These are phyloP conservation scores for Vinca minor DNA, from an alignment of 257 asterid species.

Conservation along the genomic window DNA sequence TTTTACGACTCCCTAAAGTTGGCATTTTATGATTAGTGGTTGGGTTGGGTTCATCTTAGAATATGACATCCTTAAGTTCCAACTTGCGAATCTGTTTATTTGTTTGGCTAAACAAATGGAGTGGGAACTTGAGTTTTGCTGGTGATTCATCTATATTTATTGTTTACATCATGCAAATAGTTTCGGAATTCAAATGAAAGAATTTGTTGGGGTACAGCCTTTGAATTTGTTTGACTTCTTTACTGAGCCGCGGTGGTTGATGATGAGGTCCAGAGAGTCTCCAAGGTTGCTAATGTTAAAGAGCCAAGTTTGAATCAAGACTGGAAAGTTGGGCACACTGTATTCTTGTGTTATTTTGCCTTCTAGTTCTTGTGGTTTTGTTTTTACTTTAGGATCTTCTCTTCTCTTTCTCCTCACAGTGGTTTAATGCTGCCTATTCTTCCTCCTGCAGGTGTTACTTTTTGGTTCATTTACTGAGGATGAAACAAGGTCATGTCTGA, in stretches of 20 bases:
- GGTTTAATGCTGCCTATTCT: background rate
- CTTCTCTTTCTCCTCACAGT: background rate
- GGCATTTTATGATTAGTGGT: background rate
- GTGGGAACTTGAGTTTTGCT: background rate
- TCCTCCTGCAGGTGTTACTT: conserved; percentile 43
- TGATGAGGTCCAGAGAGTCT: background rate
- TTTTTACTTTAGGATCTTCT: background rate
- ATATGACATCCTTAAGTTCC: background rate
- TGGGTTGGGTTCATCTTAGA: background rate
- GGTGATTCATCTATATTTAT: background rate
- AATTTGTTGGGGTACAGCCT: background rate
- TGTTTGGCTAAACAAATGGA: background rate
- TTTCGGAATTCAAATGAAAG: background rate
- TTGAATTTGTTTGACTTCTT: background rate
- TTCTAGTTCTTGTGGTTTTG: background rate
- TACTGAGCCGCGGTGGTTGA: background rate
- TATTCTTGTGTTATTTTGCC: background rate
- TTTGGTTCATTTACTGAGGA: conserved; percentile 93
- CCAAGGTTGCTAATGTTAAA: background rate
- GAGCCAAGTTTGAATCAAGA: background rate
- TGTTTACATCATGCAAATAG: background rate
- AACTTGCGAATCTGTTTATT: background rate
- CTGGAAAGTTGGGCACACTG: background rate
- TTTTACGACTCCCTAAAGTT: background rate
- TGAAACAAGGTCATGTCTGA: conserved; percentile 54